phyloP scores from a whole-genome alignment of 345 rosid species.

The Noccaea caerulescens region DNA sequence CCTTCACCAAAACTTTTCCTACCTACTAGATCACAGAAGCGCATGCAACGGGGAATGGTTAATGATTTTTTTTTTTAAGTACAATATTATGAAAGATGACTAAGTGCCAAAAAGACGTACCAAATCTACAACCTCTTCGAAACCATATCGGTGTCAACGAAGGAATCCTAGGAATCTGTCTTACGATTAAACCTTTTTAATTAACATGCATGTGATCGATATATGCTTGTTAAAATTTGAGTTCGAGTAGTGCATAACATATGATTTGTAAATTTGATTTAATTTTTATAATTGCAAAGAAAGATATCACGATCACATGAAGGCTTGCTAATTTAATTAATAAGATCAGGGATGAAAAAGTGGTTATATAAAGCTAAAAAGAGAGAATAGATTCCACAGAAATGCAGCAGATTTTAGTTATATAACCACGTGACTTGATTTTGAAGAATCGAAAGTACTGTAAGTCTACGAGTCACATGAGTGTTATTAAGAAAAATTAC shows the following conservation, averaged over 20 bases:
- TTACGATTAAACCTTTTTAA: conserved; percentile 13
- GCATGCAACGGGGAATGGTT: no score
- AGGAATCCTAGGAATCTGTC: conserved; percentile 39
- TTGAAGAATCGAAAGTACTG: conserved; percentile 27
- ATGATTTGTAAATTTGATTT: background rate
- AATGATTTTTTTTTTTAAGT: no score
- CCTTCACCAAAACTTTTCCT: no score
- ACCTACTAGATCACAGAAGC: no score
- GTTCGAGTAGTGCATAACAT: background rate
- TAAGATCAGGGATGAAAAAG: conserved; percentile 17
- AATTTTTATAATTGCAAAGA: conserved; percentile 4
- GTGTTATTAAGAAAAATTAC: conserved; percentile 1
- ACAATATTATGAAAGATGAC: conserved; percentile 29
- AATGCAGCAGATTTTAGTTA: conserved; percentile 25
- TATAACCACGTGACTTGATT: conserved; percentile 41
- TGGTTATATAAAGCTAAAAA: conserved; percentile 28
- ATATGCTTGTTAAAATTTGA: no score
- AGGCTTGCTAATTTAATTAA: conserved; percentile 21
- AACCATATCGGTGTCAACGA: conserved; percentile 17
- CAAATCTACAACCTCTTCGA: conserved; percentile 29
- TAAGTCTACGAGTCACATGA: conserved; percentile 31
- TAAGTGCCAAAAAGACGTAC: conserved; percentile 33
- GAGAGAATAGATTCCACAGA: conserved; percentile 25
- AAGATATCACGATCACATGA: conserved; percentile 8
- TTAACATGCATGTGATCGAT: no score